Percentiles rank a stretch among this genome's conserved stretches.
phyloP scores from a whole-genome alignment of 805 yeast genomes.

The Hanseniaspora hatyaiensis region DNA sequence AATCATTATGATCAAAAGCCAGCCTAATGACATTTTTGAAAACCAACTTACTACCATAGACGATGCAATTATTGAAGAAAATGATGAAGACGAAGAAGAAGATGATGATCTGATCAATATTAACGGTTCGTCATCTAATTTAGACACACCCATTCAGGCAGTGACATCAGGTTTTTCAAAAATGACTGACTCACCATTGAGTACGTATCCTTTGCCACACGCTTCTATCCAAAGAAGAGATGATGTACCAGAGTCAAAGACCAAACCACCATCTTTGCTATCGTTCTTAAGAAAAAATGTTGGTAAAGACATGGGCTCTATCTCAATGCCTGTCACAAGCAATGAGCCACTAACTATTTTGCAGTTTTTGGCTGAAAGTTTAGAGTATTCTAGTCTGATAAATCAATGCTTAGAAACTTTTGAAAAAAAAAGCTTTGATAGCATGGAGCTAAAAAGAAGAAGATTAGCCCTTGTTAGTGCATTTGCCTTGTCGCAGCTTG shows the following conservation, averaged over 20 bases:
- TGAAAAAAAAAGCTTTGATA: slow-evolving; percentile 20
- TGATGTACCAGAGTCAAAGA: slow-evolving; percentile 46
- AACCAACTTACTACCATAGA: not conserved
- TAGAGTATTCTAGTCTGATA: slow-evolving; percentile 63
- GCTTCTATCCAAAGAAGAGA: slow-evolving; percentile 40
- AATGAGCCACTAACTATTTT: slow-evolving; percentile 83
- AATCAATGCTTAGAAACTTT: slow-evolving; percentile 29
- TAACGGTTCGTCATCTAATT: not conserved
- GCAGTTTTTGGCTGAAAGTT: slow-evolving; percentile 65
- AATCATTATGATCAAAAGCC: slow-evolving; percentile 44
- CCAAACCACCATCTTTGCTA: slow-evolving; percentile 71
- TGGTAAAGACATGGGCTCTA: slow-evolving; percentile 75
- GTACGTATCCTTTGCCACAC: slow-evolving; percentile 66
- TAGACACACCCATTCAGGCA: not conserved
- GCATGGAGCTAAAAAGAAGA: slow-evolving; percentile 42
- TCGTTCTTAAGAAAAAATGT: slow-evolving; percentile 77
- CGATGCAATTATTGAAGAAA: slow-evolving; percentile 2
- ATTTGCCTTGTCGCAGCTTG: slow-evolving; percentile 66
- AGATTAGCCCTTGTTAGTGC: slow-evolving; percentile 55
- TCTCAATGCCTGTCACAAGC: slow-evolving; percentile 87
- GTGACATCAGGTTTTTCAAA: not conserved
- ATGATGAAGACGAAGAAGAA: slow-evolving; percentile 22
- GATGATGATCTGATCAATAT: slow-evolving; percentile 22
- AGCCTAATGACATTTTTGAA: slow-evolving; percentile 21
- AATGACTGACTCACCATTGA: no score